Conservation (phyloP, 2,329 filamentous ascomycete species). For the Lasiodiplodia sp. region DNA sequence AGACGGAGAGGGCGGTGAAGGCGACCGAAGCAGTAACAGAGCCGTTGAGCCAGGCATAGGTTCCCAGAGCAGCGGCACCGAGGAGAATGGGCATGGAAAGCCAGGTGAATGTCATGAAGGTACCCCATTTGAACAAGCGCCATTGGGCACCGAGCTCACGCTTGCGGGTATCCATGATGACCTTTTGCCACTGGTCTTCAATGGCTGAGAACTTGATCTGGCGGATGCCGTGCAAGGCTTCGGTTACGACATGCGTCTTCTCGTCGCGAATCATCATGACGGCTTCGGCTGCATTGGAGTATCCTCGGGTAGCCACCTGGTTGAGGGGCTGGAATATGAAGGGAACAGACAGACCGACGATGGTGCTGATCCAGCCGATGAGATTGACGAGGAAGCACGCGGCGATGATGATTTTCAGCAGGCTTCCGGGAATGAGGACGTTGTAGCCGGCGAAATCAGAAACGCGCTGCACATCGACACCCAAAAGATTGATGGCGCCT, state of each 20-base stretch:
- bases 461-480: conserved; percentile 74
- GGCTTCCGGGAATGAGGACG: conserved; percentile 68
- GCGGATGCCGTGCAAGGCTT: conserved; percentile 78
- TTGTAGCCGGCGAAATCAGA: conserved; percentile 73
- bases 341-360: background rate
- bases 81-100: conserved; percentile 76
- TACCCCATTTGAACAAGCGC: conserved; percentile 70
- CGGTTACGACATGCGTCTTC: conserved; percentile 77
- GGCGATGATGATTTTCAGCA: conserved; percentile 70
- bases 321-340: conserved; percentile 19
- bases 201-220: conserved; percentile 86
- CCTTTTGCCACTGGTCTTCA: conserved; percentile 77
- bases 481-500: conserved; percentile 77
- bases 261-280: conserved; percentile 79
- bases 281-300: conserved; percentile 56
- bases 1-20: conserved; percentile 78
- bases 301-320: background rate
- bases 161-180: conserved; percentile 69
- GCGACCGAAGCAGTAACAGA: conserved; percentile 74
- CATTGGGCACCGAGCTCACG: conserved; percentile 72
- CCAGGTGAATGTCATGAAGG: conserved; percentile 50
- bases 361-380: conserved; percentile 57
- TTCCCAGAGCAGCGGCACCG: conserved; percentile 72
- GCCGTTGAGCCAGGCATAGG: conserved; percentile 70
- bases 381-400: conserved; percentile 71